Base-by-base conservation (phyloP, 1,284 basidiomycete genomes). In the Thelephora terrestris region DNA sequence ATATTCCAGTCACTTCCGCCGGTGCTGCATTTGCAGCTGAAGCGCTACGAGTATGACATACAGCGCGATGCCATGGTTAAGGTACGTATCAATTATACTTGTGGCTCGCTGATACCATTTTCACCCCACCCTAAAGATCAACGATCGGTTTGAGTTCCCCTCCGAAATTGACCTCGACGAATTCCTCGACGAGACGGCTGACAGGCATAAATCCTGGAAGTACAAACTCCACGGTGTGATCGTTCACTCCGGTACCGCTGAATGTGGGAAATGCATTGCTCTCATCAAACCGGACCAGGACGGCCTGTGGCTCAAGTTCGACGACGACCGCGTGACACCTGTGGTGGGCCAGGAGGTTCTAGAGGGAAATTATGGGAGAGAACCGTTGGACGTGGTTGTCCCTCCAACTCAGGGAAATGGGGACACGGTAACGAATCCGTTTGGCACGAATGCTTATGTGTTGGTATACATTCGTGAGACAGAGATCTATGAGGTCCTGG, bases 401-500 rank as follows among this genome's bases (percentile, higher is more conserved):
- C 76, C 81, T 0, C 75, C 83, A 2, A 71, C 86, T 55, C 91
- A 92, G 65, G 82, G 91, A 46, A 91, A 90, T 56, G 85, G 94
- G 65, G 88, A 93, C 7, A 81, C 94, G 29, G 85, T 94, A 10
- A 87, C 97, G 78, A 99, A 99, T 70, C 86, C 96, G 48, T 98
- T 99, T n/a, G n/a, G n/a, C 69, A 99, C 95, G 25, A 99, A 99
- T 66, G 96, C 96, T 35, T 99, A 99, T 74, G 99, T 99, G 96
- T 74, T 99, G 74, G 96, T 99, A 36, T 99, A 99, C 67, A 81
- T 99, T 47, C 84, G 95, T 47, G 93, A 97, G 65, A 74, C 73
- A 10, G 82, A 80, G 32, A 79, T 90, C 45, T 80, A 87, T 61
- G 91, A 95, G 50, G 80, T 98, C 23, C 71, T 99, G 48, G 81